These are phyloP conservation scores for Fusarium pilosicola DNA, from an alignment of 2,329 filamentous ascomycete species.

Conservation along the genomic window DNA sequence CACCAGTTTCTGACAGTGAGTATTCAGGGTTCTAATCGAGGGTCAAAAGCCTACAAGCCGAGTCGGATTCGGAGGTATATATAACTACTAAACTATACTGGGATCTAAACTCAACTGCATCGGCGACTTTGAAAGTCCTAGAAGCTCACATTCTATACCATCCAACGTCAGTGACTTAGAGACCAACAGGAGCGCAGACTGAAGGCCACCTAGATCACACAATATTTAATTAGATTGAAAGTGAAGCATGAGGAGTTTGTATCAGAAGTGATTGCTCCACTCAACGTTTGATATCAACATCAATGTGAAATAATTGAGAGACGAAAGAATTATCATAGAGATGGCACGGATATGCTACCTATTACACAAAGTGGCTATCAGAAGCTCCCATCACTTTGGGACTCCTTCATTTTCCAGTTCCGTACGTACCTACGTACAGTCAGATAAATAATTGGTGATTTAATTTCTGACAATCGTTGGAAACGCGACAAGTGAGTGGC, in stretches of 20 bases:
- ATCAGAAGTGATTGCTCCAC: too few relatives aligned
- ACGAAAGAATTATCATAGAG: too few relatives aligned
- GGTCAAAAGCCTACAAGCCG: not conserved
- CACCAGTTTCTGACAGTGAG: not conserved
- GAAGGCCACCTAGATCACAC: not conserved
- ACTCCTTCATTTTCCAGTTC: not conserved
- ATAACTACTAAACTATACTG: not conserved
- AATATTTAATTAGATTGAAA: not conserved
- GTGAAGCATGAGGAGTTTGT: not conserved
- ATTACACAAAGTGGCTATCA: too few relatives aligned
- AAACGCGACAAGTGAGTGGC: not conserved
- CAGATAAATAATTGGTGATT: not conserved
- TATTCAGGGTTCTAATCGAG: fast-evolving
- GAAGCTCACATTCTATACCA: not conserved
- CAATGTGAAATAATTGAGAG: not conserved
- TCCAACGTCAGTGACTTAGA: not conserved
- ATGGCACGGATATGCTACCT: not conserved
- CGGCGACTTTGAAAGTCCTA: not conserved
- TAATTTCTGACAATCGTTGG: not conserved
- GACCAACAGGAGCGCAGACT: not conserved
- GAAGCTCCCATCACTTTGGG: too few relatives aligned
- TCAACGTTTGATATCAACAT: not conserved
- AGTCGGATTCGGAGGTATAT: not conserved
- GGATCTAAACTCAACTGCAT: not conserved
- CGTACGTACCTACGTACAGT: too few relatives aligned